Evolutionary conservation across 768 basidiomycete species (phyloP).

Genomic region (Lactarius sp.): DNA sequence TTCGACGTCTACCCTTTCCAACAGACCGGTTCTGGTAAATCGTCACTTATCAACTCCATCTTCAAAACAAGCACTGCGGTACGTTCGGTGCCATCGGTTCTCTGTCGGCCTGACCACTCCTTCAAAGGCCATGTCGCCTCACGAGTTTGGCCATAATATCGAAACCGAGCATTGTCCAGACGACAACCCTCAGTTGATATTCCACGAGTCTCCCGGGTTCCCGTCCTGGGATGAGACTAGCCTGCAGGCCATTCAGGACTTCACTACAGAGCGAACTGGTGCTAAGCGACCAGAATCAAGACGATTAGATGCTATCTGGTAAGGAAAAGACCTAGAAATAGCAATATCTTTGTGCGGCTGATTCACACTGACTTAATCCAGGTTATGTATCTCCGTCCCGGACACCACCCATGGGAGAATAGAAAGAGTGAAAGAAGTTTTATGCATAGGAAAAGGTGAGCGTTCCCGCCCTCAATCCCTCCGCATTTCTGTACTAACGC

Average conservation of each 20-base stretch:
- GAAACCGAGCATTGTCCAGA: background rate
- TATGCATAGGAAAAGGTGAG: background rate
- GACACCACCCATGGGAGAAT: background rate
- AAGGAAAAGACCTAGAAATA: background rate
- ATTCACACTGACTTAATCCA: background rate
- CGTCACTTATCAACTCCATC: background rate
- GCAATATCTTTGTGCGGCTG: background rate
- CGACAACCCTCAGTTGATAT: background rate
- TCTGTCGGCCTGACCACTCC: background rate
- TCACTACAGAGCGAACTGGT: background rate
- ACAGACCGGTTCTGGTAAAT: slow-evolving; percentile 3
- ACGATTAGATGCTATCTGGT: slow-evolving; percentile 6
- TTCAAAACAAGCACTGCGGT: background rate
- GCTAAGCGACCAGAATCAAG: background rate
- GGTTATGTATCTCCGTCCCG: too few relatives aligned
- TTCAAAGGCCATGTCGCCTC: background rate
- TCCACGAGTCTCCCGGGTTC: background rate
- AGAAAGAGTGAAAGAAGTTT: background rate
- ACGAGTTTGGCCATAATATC: background rate
- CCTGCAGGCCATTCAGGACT: background rate
- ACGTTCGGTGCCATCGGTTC: background rate
- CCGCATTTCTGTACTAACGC: too few relatives aligned
- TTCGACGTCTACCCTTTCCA: too few relatives aligned
- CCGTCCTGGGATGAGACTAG: background rate
- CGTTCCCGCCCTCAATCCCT: background rate